Conservation (phyloP, 2,329 filamentous ascomycete genomes). For the Herpotrichia juniperi region DNA sequence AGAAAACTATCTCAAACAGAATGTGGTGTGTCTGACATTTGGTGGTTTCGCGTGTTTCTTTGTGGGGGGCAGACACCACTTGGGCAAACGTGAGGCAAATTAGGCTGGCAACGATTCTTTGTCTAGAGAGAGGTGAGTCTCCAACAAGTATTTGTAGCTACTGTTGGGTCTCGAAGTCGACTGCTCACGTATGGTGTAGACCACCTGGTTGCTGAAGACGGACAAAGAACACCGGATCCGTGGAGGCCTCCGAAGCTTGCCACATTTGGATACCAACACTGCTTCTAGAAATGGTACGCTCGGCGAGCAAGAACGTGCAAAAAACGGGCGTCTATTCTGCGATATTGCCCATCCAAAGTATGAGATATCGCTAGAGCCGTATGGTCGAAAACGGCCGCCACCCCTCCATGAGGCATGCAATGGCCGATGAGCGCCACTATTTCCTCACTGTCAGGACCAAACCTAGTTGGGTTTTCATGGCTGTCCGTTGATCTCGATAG, state of each 20-base stretch:
- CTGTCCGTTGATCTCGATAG: slow-evolving; percentile 23
- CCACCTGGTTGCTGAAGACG: slow-evolving; percentile 43
- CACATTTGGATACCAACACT: slow-evolving; percentile 37
- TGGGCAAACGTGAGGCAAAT: slow-evolving; percentile 38
- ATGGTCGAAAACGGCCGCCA: slow-evolving; percentile 39
- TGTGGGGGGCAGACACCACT: slow-evolving; percentile 36
- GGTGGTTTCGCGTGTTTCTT: slow-evolving; percentile 40
- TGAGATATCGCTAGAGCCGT: slow-evolving; percentile 25
- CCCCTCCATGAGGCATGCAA: slow-evolving; percentile 28
- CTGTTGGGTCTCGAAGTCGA: slow-evolving; percentile 35
- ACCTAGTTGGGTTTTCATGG: slow-evolving; percentile 17
- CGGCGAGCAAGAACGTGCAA: slow-evolving; percentile 23
- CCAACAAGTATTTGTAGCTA: slow-evolving; percentile 48
- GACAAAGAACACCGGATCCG: slow-evolving; percentile 49
- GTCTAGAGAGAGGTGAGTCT: slow-evolving; percentile 35
- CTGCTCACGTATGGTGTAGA: slow-evolving; percentile 43
- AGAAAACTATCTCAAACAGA: slow-evolving; percentile 27
- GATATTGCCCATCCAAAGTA: slow-evolving; percentile 30
- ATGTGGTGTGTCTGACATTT: slow-evolving; percentile 40
- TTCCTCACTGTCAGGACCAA: slow-evolving; percentile 24
- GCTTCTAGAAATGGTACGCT: slow-evolving; percentile 38
- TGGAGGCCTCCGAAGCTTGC: slow-evolving; percentile 39
- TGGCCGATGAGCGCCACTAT: slow-evolving; percentile 30
- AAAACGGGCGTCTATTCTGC: slow-evolving; percentile 25
- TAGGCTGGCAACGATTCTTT: slow-evolving; percentile 43